These are phyloP conservation scores for Fabrea salina DNA, from an alignment of 169 alveolate genomes.

Conservation along the genomic window DNA sequence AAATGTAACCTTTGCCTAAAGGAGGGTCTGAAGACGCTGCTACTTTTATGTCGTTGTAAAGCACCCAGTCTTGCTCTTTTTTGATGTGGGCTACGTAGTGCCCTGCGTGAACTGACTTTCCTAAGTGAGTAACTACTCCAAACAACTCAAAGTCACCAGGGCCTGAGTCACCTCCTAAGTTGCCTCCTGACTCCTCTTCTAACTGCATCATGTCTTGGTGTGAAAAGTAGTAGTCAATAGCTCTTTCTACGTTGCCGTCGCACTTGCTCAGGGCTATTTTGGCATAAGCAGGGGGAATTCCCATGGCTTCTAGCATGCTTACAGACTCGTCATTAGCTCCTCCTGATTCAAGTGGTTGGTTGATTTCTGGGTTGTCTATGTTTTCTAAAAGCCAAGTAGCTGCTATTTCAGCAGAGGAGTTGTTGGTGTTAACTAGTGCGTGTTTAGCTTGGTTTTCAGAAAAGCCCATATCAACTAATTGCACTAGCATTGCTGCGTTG, in stretches of 20 bases:
- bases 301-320: slow-evolving; percentile 58
- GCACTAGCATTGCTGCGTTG: slow-evolving; percentile 52
- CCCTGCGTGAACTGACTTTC: slow-evolving; percentile 79
- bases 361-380: slow-evolving; percentile 64
- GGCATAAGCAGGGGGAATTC: slow-evolving; percentile 71
- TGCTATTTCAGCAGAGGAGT: slow-evolving; percentile 67
- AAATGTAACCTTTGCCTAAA: slow-evolving; percentile 81
- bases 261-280: slow-evolving; percentile 42
- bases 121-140: slow-evolving; percentile 79
- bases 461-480: slow-evolving; percentile 70
- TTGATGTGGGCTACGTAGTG: slow-evolving; percentile 82
- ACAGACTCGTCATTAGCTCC: slow-evolving; percentile 36
- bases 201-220: slow-evolving; percentile 61
- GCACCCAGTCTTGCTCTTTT: slow-evolving; percentile 75
- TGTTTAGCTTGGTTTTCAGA: slow-evolving; percentile 76
- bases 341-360: slow-evolving; percentile 51
- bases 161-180: slow-evolving; percentile 52
- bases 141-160: slow-evolving; percentile 46
- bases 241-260: slow-evolving; percentile 70
- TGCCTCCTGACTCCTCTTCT: slow-evolving; percentile 39
- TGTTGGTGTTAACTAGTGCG: slow-evolving; percentile 65
- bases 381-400: slow-evolving; percentile 69
- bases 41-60: slow-evolving; percentile 83
- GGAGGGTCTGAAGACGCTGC: slow-evolving; percentile 80
- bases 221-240: slow-evolving; percentile 71